Percentiles rank a stretch among this genome's conserved stretches.
Conservation (phyloP, 73 alveolate species). For the Blepharisma stoltei region DNA sequence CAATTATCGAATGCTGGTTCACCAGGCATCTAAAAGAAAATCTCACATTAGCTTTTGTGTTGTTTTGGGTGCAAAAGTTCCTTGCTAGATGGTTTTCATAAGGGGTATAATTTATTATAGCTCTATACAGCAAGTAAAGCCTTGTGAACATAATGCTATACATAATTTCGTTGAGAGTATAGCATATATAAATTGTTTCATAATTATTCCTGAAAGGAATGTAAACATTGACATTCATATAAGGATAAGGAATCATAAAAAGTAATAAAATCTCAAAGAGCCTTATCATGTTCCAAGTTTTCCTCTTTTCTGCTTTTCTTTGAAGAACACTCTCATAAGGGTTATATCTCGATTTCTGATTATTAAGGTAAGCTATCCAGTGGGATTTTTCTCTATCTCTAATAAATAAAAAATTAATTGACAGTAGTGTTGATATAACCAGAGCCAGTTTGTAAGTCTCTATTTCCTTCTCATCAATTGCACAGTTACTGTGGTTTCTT, state of each 20-base stretch:
- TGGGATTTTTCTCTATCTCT: background rate
- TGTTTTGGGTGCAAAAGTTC: background rate
- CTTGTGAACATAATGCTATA: slow-evolving; percentile 7
- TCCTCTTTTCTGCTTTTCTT: too few relatives aligned
- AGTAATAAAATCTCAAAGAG: background rate
- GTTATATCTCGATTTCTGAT: too few relatives aligned
- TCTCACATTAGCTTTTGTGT: slow-evolving; percentile 6
- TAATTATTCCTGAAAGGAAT: background rate
- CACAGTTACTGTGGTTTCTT: background rate
- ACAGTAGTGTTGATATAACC: background rate
- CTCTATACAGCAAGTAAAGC: background rate
- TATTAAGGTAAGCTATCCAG: background rate
- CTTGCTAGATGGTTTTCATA: background rate
- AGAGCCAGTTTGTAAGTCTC: too few relatives aligned
- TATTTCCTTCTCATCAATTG: too few relatives aligned
- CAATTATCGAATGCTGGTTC: background rate
- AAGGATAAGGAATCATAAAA: background rate
- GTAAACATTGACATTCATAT: background rate
- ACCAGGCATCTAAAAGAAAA: background rate
- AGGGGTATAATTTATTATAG: slow-evolving; percentile 2
- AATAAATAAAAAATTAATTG: slow-evolving; percentile 6
- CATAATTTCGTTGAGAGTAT: slow-evolving; percentile 10
- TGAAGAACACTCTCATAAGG: too few relatives aligned
- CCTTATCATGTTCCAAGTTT: too few relatives aligned
- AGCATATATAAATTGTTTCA: background rate